Evolutionary conservation across 1,284 basidiomycete species (phyloP), one percentile per base, ranked within the genome.

Genomic region (Exobasidium cylindrosporum): DNA sequence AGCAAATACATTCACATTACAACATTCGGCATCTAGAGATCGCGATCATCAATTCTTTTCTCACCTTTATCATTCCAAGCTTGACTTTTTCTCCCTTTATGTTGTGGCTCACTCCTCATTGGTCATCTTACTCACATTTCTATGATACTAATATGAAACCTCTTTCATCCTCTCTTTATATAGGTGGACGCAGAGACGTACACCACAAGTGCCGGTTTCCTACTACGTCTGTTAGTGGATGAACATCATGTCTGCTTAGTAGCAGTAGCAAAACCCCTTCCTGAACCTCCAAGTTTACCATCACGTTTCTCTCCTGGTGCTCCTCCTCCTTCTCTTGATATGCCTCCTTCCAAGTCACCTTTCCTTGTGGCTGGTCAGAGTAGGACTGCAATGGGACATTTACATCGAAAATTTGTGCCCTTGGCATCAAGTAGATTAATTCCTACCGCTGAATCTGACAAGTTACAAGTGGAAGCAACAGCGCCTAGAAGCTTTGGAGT

Each of bases 241-340:
- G 74, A 76, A 55, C 61, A 71, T 7, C 67, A 76, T 55, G 69
- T 76, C 6, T 74, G 72, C 45, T 60, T 76, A 3, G 74, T 76
- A 1, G 74, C 74, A 28, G 73, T 76, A 2, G 71, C 69, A 32
- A 66, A 65, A 52, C 74, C 74, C 1, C 54, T 76, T 28, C 73
- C 74, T 0, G 71, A 65, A 32, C 73, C 73, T 1, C 53, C 59
- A 1, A 64, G 65, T 0, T 32, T 68, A 10, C 69, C 68, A 21
- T 35, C 58, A 30, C 13, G 14, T 4, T 30, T 49, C 14, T 53
- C 59, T n/a, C 35, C 66, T 17, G 5, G 5, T 1, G 32, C 14
- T n/a, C 57, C 26, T 30, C 63, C 23, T 31, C 63, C 50, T 32
- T 47, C 57, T 40, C 23, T 54, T 45, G 60, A 62, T 52, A 62